Percentiles rank a stretch among this genome's conserved stretches.
phyloP scores from a whole-genome alignment of 2,329 filamentous ascomycete genomes.

The Boeremia exigua region DNA sequence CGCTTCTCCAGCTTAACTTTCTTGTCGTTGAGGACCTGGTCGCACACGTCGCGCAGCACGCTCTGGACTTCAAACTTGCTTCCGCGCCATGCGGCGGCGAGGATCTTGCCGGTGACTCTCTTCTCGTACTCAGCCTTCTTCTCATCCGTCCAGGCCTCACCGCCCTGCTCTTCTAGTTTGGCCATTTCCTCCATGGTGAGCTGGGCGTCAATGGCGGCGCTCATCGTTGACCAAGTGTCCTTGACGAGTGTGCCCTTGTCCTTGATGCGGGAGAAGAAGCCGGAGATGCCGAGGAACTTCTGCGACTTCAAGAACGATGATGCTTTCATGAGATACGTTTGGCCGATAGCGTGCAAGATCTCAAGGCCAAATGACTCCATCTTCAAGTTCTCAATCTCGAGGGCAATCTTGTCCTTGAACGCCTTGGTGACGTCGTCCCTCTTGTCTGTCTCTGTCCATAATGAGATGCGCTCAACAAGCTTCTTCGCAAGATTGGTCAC shows the following conservation, averaged over 20 bases:
- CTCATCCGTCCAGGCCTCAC: conserved; percentile 98
- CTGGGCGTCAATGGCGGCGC: conserved; percentile 93
- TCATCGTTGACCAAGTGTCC: conserved; percentile 98
- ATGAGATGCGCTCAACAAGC: conserved; percentile 84
- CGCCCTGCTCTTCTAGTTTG: conserved; percentile 89
- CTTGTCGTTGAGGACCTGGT: conserved; percentile 80
- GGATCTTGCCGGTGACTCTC: conserved; percentile 94
- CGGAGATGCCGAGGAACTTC: conserved; percentile 94
- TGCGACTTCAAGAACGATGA: conserved; percentile 90
- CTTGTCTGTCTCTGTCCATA: conserved; percentile 98
- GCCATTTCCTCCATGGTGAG: conserved; percentile 99
- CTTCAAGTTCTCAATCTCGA: conserved; percentile 97
- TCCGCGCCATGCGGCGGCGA: conserved; percentile 94
- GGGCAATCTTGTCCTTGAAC: conserved; percentile 90
- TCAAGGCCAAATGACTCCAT: conserved; percentile 99
- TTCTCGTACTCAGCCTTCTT: conserved; percentile 95
- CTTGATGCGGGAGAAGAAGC: conserved; percentile 91
- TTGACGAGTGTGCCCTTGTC: conserved; percentile 97
- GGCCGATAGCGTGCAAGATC: conserved; percentile 92
- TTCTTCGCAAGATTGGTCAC: conserved; percentile 85
- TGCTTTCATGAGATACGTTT: conserved; percentile 87
- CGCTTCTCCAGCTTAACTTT: conserved; percentile 83
- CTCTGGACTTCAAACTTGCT: conserved; percentile 98
- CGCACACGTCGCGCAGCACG: conserved; percentile 92
- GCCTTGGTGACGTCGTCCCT: conserved; percentile 80